These are phyloP conservation scores for Trichoderma sp. DNA, from an alignment of 2,329 filamentous ascomycete species.

Conservation along the genomic window DNA sequence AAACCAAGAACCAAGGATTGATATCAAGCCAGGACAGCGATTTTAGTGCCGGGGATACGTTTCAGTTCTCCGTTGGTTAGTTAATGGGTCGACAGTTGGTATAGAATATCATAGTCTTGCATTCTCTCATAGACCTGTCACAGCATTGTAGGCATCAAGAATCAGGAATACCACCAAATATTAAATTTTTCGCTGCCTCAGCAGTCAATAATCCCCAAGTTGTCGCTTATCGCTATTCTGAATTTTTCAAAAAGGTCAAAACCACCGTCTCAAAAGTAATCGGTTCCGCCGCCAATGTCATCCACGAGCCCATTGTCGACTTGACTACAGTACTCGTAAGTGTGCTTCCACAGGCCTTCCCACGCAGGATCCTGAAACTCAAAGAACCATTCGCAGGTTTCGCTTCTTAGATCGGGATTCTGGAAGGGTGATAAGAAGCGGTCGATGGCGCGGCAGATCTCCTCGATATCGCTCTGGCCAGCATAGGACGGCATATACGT, in stretches of 20 bases:
- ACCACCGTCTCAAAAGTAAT: neutral
- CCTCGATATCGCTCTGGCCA: neutral
- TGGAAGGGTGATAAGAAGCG: neutral
- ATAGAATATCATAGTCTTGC: neutral
- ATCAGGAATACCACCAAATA: neutral
- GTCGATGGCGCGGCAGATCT: neutral
- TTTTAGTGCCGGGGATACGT: neutral
- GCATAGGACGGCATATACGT: neutral
- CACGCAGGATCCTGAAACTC: slow-evolving; percentile 10
- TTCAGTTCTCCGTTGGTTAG: neutral
- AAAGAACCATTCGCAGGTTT: neutral
- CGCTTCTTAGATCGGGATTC: neutral
- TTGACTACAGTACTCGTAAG: neutral
- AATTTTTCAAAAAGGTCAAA: neutral
- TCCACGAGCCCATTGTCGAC: slow-evolving; percentile 1
- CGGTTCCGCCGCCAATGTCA: neutral
- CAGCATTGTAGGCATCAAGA: neutral
- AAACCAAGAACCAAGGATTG: neutral
- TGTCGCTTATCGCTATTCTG: slow-evolving; percentile 11
- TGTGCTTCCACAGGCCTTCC: slow-evolving; percentile 7
- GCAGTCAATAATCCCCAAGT: neutral
- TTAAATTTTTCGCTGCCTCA: neutral
- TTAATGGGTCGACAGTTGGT: neutral
- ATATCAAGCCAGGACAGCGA: neutral
- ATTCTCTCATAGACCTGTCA: neutral